A percentile compares a stretch with the other conserved stretches of the same genome.
These are phyloP conservation scores for Aspergillus quadrilineatus DNA, from an alignment of 2,329 filamentous ascomycete genomes.

Conservation along the genomic window DNA sequence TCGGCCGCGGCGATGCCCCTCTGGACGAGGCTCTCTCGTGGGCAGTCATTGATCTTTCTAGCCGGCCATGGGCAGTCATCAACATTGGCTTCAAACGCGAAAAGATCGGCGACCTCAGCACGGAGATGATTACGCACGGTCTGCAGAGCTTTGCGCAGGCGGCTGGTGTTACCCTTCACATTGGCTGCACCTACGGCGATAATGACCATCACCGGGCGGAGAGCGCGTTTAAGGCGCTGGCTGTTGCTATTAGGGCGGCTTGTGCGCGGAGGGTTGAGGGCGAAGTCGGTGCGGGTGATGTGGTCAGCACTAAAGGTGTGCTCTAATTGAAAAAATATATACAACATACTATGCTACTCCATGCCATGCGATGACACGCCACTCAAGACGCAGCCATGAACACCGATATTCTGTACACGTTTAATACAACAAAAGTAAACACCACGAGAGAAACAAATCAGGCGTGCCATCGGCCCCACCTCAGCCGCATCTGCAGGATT, in stretches of 20 bases:
- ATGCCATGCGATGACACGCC: not conserved
- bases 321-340: constrained; percentile 46
- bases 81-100: constrained; percentile 83
- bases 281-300: constrained; percentile 83
- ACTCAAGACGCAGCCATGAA: not conserved
- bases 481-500: not conserved
- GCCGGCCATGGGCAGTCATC: constrained; percentile 81
- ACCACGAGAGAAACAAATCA: not conserved
- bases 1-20: constrained; percentile 87
- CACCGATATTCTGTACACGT: not conserved
- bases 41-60: constrained; percentile 91
- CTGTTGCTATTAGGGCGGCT: constrained; percentile 78
- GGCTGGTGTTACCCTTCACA: constrained; percentile 88
- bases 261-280: constrained; percentile 70
- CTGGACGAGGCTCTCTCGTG: constrained; percentile 93
- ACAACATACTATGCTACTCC: not conserved
- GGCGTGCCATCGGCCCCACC: not conserved
- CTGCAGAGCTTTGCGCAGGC: constrained; percentile 91
- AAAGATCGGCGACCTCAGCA: constrained; percentile 88
- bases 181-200: constrained; percentile 83
- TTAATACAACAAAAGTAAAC: not conserved
- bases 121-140: constrained; percentile 97
- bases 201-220: constrained; percentile 97
- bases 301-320: constrained; percentile 95
- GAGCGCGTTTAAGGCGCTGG: constrained; percentile 95